Conservation (phyloP, 371 early-diverging fungal genomes). For the Zopfochytrium polystomum region DNA sequence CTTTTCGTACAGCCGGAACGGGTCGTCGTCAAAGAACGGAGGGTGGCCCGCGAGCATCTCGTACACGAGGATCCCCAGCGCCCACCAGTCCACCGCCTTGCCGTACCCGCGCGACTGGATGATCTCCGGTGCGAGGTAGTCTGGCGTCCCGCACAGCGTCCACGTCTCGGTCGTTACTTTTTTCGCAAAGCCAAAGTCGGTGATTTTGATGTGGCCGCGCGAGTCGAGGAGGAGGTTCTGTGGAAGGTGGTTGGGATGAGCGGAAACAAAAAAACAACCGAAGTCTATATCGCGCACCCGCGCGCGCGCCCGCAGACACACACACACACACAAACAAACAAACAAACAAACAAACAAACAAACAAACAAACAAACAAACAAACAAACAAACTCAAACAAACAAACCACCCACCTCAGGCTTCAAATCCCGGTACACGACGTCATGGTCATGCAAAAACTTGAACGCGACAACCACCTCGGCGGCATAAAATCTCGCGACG, state of each 20-base stretch:
- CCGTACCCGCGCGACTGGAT: slow-evolving; percentile 95
- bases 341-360: slow-evolving; percentile 11
- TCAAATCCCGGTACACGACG: slow-evolving; percentile 70
- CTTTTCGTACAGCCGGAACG: slow-evolving; percentile 81
- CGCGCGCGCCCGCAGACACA: no score
- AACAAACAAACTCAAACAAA: no score
- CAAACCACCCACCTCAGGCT: slow-evolving; percentile 54
- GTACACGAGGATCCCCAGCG: slow-evolving; percentile 89
- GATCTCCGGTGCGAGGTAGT: slow-evolving; percentile 97
- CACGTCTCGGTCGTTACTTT: slow-evolving; percentile 87
- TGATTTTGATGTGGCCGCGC: slow-evolving; percentile 97
- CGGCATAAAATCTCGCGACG: slow-evolving; percentile 74
- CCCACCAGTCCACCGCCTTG: slow-evolving; percentile 94
- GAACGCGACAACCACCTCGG: slow-evolving; percentile 65
- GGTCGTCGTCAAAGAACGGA: slow-evolving; percentile 95
- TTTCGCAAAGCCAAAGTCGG: slow-evolving; percentile 99
- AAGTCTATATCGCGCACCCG: neutral
- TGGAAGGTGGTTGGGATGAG: no score
- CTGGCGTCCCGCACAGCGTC: slow-evolving; percentile 99
- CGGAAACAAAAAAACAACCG: neutral
- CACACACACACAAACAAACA: no score
- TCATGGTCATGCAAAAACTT: slow-evolving; percentile 61
- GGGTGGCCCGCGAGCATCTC: slow-evolving; percentile 90
- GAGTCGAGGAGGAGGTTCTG: slow-evolving; percentile 83
- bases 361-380: no score